These are phyloP conservation scores for Hypoxylon sp. DNA, from an alignment of 2,329 filamentous ascomycete species.

Conservation along the genomic window DNA sequence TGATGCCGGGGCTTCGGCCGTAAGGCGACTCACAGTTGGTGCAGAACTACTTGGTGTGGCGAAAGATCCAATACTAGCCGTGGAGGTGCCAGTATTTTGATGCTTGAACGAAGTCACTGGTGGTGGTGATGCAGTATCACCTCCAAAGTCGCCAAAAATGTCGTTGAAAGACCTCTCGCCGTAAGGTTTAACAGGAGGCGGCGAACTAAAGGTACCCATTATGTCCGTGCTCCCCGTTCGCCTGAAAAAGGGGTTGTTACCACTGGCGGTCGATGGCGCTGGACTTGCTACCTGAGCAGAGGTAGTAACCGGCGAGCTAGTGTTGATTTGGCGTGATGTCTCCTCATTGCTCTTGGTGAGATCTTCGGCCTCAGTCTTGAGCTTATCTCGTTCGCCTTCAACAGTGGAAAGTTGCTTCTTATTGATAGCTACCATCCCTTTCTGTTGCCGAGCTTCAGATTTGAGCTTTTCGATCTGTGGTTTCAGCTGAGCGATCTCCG, in stretches of 20 bases:
- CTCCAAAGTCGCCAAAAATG: slow-evolving; percentile 79
- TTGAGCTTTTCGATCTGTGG: slow-evolving; percentile 94
- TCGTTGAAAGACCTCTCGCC: slow-evolving; percentile 83
- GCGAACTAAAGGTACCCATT: slow-evolving; percentile 65
- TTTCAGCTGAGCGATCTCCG: slow-evolving; percentile 84
- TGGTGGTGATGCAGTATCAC: slow-evolving; percentile 58
- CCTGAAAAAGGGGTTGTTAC: slow-evolving; percentile 96
- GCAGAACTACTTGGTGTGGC: slow-evolving; percentile 69
- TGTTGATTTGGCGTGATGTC: slow-evolving; percentile 64
- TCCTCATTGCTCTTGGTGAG: slow-evolving; percentile 74
- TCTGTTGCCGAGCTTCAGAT: slow-evolving; percentile 92
- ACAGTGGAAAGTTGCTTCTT: slow-evolving; percentile 95
- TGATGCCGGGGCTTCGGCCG: slow-evolving; percentile 71
- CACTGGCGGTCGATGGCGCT: slow-evolving; percentile 74
- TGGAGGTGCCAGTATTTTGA: slow-evolving; percentile 69
- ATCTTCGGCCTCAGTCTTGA: slow-evolving; percentile 82
- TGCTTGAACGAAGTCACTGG: slow-evolving; percentile 71
- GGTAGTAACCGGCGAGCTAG: slow-evolving; percentile 61
- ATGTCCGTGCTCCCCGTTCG: slow-evolving; percentile 72
- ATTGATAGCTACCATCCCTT: slow-evolving; percentile 96
- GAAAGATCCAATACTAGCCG: slow-evolving; percentile 64
- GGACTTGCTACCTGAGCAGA: slow-evolving; percentile 75
- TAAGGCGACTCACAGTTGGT: slow-evolving; percentile 72
- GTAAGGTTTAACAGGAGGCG: slow-evolving; percentile 59
- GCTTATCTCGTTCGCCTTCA: slow-evolving; percentile 88